These are phyloP conservation scores for Hypoxylon sp. DNA, from an alignment of 2,329 filamentous ascomycete genomes.

Conservation along the genomic window DNA sequence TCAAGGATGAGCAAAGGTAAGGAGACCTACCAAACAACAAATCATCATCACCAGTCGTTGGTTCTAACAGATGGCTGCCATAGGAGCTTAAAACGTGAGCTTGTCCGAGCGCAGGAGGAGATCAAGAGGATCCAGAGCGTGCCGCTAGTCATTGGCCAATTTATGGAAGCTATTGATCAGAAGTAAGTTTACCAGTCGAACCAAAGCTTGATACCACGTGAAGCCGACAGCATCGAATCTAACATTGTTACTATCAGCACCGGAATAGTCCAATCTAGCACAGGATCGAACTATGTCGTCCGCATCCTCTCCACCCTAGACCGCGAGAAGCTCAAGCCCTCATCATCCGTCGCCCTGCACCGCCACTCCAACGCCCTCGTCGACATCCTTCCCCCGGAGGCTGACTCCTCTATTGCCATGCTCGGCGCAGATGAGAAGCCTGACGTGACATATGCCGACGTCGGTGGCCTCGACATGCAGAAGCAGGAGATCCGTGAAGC, in stretches of 20 bases:
- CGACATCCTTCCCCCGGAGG: constrained; percentile 98
- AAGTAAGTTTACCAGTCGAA: constrained; percentile 71
- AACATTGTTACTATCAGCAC: constrained; percentile 70
- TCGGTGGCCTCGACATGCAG: constrained; percentile 98
- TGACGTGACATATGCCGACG: constrained; percentile 97
- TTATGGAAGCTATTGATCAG: constrained; percentile 99
- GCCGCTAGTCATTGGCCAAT: constrained; percentile 96
- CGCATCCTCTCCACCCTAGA: constrained; percentile 98
- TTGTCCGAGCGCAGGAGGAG: constrained; percentile 97
- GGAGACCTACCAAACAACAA: neutral
- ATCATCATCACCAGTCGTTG: constrained; percentile 22
- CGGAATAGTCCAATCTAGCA: constrained; percentile 97
- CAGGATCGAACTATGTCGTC: constrained; percentile 98
- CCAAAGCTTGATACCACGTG: constrained; percentile 22
- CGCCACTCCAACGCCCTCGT: constrained; percentile 98
- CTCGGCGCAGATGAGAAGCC: constrained; percentile 96
- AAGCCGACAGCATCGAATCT: constrained; percentile 24
- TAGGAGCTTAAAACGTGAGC: constrained; percentile 94
- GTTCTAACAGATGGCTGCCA: constrained; percentile 39
- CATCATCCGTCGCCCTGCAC: constrained; percentile 96
- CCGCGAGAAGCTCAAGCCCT: constrained; percentile 97
- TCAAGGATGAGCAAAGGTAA: constrained; percentile 98
- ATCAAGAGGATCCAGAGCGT: constrained; percentile 99
- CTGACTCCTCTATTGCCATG: constrained; percentile 99
- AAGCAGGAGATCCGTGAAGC: constrained; percentile 99